A percentile compares a stretch with the other conserved stretches of the same genome.
phyloP scores from a whole-genome alignment of 805 yeast genomes.

The Candida michaelii region DNA sequence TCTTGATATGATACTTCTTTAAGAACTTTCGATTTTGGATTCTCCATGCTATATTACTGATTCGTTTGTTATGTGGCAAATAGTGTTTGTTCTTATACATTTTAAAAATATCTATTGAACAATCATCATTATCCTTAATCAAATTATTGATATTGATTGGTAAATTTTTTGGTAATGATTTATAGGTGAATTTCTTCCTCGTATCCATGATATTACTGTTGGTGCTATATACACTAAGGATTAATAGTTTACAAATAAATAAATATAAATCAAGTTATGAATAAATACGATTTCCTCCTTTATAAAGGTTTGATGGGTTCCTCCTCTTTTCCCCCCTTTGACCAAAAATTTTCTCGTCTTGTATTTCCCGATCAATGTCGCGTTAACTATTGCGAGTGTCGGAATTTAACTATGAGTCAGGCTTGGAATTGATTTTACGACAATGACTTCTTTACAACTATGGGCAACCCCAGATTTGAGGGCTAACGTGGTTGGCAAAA shows the following conservation, averaged over 20 bases:
- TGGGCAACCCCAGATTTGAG: no score
- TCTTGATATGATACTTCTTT: background rate
- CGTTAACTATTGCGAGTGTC: slow-evolving; percentile 1
- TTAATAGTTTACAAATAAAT: background rate
- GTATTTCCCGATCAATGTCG: slow-evolving; percentile 2
- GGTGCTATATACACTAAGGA: background rate
- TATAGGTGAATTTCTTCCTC: slow-evolving; percentile 15
- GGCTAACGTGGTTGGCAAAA: no score
- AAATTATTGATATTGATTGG: slow-evolving; percentile 21
- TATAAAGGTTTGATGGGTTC: background rate
- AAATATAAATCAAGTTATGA: background rate
- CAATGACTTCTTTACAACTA: background rate
- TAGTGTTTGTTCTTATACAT: slow-evolving; percentile 44
- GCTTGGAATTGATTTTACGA: background rate
- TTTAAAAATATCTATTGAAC: slow-evolving; percentile 36
- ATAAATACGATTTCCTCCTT: background rate
- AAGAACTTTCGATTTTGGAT: slow-evolving; percentile 37
- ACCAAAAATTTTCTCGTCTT: slow-evolving; percentile 6
- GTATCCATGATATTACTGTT: slow-evolving; percentile 3
- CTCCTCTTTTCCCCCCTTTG: slow-evolving; percentile 6
- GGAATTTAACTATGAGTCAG: background rate
- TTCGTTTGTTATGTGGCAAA: slow-evolving; percentile 42
- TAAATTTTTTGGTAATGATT: slow-evolving; percentile 12
- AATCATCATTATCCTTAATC: slow-evolving; percentile 33
- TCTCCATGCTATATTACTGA: slow-evolving; percentile 46